Conservation (phyloP, 495 filamentous ascomycete species). For the Melanomma pulvis-pyrius region DNA sequence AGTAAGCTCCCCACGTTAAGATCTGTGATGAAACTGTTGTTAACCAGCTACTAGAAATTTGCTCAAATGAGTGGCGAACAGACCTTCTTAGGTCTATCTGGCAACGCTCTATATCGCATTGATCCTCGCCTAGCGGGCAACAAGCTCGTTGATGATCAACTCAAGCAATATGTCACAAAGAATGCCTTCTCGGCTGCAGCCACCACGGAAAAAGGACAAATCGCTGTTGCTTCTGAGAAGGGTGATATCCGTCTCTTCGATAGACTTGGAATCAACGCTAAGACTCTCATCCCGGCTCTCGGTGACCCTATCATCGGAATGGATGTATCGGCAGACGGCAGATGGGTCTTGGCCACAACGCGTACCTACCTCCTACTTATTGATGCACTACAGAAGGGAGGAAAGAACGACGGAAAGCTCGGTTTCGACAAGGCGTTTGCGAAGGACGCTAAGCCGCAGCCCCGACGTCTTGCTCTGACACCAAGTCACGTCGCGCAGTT, state of each 20-base stretch:
- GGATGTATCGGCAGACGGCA: conserved; percentile 90
- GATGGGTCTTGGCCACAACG: conserved; percentile 93
- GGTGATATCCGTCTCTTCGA: conserved; percentile 97
- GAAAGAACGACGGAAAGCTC: conserved; percentile 96
- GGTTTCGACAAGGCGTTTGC: conserved; percentile 93
- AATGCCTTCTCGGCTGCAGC: conserved; percentile 94
- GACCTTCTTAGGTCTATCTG: conserved; percentile 88
- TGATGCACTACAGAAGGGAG: conserved; percentile 84
- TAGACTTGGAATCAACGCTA: conserved; percentile 92
- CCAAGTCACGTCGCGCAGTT: conserved; percentile 95
- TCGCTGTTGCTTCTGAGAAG: conserved; percentile 96
- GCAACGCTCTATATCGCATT: conserved; percentile 89
- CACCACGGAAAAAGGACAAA: conserved; percentile 93
- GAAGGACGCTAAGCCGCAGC: conserved; percentile 90
- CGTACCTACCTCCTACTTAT: conserved; percentile 93
- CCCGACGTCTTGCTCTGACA: conserved; percentile 82
- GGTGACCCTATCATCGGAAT: conserved; percentile 94
- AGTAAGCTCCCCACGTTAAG: conserved; percentile 46
- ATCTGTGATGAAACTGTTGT: conserved; percentile 24
- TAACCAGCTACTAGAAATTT: conserved; percentile 69
- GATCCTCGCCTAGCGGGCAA: conserved; percentile 88
- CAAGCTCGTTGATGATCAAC: conserved; percentile 88
- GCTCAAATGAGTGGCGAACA: conserved; percentile 95
- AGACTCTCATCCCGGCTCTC: conserved; percentile 93
- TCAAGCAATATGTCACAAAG: conserved; percentile 95